Evolutionary conservation across 371 early-diverging fungal genomes (phyloP), one percentile per base, ranked within the genome.

Genomic region (Haplosporangium sp.): DNA sequence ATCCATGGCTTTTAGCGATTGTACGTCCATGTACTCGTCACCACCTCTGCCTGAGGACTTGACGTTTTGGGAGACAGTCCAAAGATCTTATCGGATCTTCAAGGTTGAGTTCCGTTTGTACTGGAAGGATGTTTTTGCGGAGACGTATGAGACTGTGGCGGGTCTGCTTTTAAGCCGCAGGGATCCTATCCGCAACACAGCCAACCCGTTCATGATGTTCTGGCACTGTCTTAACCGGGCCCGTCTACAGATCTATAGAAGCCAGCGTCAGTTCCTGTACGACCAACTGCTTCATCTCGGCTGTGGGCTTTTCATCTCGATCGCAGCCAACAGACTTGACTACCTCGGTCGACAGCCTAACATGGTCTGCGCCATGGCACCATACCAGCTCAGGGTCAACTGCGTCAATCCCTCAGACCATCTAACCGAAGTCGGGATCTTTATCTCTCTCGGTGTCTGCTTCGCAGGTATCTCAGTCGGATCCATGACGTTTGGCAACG

Each of bases 221-320:
- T 58, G 65, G 65, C 68, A 82, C 16, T 83, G 82, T 43, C 60
- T 83, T 9, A 63, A 60, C n/a, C 73, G 84, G 13, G 83, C 84
- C 1, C 81, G 72, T 16, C 60, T 81, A 10, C 88, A 89, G 62
- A 80, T 85, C 52, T 87, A 85, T 60, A 80, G 87, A 12, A 81
- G 64, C 37, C 81, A 65, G 23, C 58, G 64, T 1, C 58, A 66
- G 47, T 86, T 89, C 55, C 51, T 88, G 11, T 76, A 83, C 50
- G 89, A 89, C 50, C 86, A 85, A 43, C 38, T 84, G 20, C 63
- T 89, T 11, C 86, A 89, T 66, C 62, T 89, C 7, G 84, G 82
- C 3, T 82, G 83, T 57, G 87, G 87, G 9, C 51, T 76, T 21
- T 82, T 82, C 38, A 82, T 84, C 46, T 83, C 79, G 2, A 67